A percentile compares a stretch with the other conserved stretches of the same genome.
Evolutionary conservation across 2,329 filamentous ascomycete species (phyloP).

Genomic region (Monilinia vaccinii-corymbosi): DNA sequence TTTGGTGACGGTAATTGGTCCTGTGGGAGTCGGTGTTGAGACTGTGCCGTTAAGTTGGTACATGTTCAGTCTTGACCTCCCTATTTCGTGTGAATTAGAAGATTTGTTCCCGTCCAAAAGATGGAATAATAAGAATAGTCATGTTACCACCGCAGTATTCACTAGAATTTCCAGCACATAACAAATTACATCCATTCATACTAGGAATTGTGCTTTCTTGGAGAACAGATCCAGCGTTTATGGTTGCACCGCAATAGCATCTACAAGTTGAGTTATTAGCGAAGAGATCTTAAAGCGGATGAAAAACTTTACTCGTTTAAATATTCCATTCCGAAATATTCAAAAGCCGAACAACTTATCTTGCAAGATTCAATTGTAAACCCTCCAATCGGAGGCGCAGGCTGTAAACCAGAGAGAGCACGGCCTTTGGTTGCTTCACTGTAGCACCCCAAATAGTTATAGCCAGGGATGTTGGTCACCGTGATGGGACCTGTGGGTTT

Average conservation of each 20-base stretch:
- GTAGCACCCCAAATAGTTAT: slow-evolving; percentile 38
- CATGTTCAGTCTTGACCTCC: neutral
- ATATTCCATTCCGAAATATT: slow-evolving; percentile 26
- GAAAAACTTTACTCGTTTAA: slow-evolving; percentile 13
- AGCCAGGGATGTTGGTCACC: slow-evolving; percentile 35
- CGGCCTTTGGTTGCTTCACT: slow-evolving; percentile 37
- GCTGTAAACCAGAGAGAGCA: slow-evolving; percentile 31
- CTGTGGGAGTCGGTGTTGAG: slow-evolving; percentile 4
- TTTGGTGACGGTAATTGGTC: slow-evolving; percentile 15
- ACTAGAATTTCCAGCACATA: slow-evolving; percentile 24
- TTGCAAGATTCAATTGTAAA: slow-evolving; percentile 30
- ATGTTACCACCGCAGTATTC: slow-evolving; percentile 29
- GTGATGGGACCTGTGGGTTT: slow-evolving; percentile 34
- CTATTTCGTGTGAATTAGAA: neutral
- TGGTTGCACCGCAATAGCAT: slow-evolving; percentile 24
- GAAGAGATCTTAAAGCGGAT: neutral
- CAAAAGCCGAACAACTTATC: slow-evolving; percentile 24
- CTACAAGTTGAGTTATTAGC: neutral
- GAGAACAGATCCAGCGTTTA: slow-evolving; percentile 13
- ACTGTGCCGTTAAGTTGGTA: slow-evolving; percentile 14
- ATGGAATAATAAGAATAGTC: neutral
- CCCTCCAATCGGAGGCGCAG: slow-evolving; percentile 6
- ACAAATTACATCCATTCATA: slow-evolving; percentile 19
- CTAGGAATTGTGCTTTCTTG: slow-evolving; percentile 10
- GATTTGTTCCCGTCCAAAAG: neutral